Evolutionary conservation across 2,329 filamentous ascomycete species (phyloP).

Genomic region (Penicillium sclerotigenum): DNA sequence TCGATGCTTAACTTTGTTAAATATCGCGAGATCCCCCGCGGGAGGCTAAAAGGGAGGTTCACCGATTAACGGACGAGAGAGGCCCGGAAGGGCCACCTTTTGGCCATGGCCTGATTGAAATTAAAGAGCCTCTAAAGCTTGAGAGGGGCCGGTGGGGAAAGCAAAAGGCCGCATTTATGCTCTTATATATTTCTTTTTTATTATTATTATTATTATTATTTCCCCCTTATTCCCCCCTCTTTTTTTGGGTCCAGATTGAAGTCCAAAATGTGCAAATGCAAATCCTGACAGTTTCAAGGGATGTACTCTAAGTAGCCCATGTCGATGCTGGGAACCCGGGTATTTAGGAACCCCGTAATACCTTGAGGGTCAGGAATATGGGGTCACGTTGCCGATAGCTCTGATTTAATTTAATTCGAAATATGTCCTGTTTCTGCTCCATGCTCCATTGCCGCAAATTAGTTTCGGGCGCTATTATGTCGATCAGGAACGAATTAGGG

Average conservation of each 20-base stretch:
- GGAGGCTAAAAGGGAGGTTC: background rate
- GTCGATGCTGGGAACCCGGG: background rate
- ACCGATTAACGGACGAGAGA: background rate
- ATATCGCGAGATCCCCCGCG: background rate
- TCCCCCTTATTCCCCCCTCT: background rate
- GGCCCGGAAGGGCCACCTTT: background rate
- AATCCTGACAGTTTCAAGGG: background rate
- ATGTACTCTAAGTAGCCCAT: background rate
- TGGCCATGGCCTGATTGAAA: background rate
- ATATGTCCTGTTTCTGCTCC: background rate
- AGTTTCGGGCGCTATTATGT: background rate
- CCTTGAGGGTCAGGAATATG: background rate
- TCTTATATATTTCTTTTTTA: no score
- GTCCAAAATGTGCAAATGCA: background rate
- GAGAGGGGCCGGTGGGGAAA: background rate
- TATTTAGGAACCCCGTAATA: background rate
- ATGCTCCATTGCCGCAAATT: background rate
- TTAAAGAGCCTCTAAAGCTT: slow-evolving; percentile 6
- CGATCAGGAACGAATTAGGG: background rate
- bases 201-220: background rate
- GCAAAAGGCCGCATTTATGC: background rate
- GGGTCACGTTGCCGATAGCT: background rate
- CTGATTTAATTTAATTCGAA: background rate
- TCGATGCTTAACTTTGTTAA: background rate
- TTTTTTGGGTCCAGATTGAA: background rate